A percentile compares a stretch with the other conserved stretches of the same genome.
Conservation (phyloP, 2,329 filamentous ascomycete species). For the Aspergillus ibericus region DNA sequence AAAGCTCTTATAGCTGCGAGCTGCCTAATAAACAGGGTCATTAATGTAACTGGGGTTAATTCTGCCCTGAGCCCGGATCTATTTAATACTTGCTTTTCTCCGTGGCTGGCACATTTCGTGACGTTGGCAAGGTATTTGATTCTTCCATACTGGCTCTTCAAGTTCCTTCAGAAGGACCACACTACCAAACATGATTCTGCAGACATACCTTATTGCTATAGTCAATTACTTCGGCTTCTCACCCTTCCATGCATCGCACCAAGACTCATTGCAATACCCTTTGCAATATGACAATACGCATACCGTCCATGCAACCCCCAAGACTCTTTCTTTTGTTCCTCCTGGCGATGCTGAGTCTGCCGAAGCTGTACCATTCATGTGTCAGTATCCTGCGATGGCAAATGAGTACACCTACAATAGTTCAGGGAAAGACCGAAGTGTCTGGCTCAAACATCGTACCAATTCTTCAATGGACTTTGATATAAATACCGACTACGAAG, state of each 20-base stretch:
- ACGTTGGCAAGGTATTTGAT: background rate
- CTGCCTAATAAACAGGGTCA: background rate
- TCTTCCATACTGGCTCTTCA: background rate
- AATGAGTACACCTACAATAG: background rate
- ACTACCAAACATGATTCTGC: constrained; percentile 7
- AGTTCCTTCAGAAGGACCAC: background rate
- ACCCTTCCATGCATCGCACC: background rate
- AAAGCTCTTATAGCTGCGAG: background rate
- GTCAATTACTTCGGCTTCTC: constrained; percentile 2
- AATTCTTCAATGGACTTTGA: background rate
- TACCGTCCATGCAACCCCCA: background rate
- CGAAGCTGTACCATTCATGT: background rate
- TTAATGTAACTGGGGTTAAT: background rate
- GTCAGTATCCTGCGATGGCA: constrained; percentile 3
- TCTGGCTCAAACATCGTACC: background rate
- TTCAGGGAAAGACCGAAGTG: background rate
- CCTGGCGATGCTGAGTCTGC: background rate
- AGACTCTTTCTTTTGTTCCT: background rate
- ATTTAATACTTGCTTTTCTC: background rate
- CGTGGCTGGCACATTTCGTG: background rate
- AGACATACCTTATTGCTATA: background rate
- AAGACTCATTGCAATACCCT: background rate
- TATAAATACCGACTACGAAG: constrained; percentile 1
- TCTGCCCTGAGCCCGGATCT: background rate
- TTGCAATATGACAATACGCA: background rate